phyloP scores from a whole-genome alignment of 2,329 filamentous ascomycete genomes.

The Clonostachys solani region DNA sequence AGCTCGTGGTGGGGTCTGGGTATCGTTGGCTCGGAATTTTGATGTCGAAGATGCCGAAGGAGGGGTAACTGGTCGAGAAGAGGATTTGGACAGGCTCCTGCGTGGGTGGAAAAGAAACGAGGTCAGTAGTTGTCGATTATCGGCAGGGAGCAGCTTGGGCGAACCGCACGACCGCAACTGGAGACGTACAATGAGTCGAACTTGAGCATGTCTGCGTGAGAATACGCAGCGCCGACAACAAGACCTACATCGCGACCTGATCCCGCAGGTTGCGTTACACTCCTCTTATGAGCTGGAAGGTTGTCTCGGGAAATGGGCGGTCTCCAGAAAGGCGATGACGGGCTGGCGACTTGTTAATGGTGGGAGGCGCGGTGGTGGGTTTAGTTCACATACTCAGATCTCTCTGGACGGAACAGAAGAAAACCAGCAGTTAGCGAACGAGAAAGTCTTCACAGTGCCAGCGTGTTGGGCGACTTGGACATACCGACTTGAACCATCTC shows the following conservation, averaged over 20 bases:
- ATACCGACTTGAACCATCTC: constrained; percentile 99
- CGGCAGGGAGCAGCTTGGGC: neutral
- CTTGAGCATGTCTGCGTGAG: constrained; percentile 91
- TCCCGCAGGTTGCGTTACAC: constrained; percentile 26
- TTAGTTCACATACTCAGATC: constrained; percentile 53
- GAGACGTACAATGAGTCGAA: constrained; percentile 69
- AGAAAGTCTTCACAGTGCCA: too few species aligned
- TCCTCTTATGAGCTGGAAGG: constrained; percentile 36
- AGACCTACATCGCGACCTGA: constrained; percentile 57
- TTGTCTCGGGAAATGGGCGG: constrained; percentile 49
- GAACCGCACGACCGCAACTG: neutral
- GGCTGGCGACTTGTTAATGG: constrained; percentile 43
- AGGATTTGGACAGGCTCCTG: constrained; percentile 56
- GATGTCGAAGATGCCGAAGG: constrained; percentile 47
- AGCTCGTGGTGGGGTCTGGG: constrained; percentile 43
- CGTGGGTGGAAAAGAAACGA: constrained; percentile 2
- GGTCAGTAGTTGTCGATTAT: constrained; percentile 4
- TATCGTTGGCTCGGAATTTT: constrained; percentile 45
- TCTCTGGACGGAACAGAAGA: constrained; percentile 35
- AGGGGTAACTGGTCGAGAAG: constrained; percentile 71
- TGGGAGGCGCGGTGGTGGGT: neutral
- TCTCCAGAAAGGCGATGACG: constrained; percentile 85
- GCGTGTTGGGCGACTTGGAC: constrained; percentile 18
- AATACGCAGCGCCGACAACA: constrained; percentile 92
- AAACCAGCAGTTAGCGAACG: neutral